Conservation (phyloP, 129 eudicot species). For the Ambrosia artemisiifolia region DNA sequence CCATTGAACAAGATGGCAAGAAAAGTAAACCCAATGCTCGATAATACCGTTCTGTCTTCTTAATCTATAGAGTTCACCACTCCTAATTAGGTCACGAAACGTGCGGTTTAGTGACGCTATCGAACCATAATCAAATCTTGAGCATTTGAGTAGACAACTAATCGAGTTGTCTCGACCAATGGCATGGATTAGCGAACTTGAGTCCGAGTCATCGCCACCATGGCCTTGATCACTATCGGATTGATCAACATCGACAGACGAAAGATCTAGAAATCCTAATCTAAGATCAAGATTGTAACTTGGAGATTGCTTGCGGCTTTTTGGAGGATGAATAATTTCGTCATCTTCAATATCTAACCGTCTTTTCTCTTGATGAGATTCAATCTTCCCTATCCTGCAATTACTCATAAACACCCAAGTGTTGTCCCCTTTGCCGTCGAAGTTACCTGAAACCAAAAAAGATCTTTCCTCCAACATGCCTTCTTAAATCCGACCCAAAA, state of each 20-base stretch:
- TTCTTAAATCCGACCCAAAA: slow-evolving; percentile 37
- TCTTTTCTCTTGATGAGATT: slow-evolving; percentile 48
- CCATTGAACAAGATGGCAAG: slow-evolving; percentile 81
- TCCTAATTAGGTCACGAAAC: slow-evolving; percentile 58
- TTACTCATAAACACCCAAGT: slow-evolving; percentile 65
- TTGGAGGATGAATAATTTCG: slow-evolving; percentile 29
- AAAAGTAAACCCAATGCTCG: slow-evolving; percentile 92
- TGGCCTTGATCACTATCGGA: slow-evolving; percentile 26
- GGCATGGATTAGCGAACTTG: slow-evolving; percentile 52
- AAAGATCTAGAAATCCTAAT: slow-evolving; percentile 38
- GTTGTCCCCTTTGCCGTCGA: slow-evolving; percentile 42
- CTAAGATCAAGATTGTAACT: slow-evolving; percentile 29
- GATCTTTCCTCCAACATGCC: slow-evolving; percentile 84
- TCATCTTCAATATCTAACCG: slow-evolving; percentile 46
- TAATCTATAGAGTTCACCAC: slow-evolving; percentile 60
- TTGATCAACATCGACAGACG: slow-evolving; percentile 30
- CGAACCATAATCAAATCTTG: slow-evolving; percentile 72
- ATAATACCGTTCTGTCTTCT: slow-evolving; percentile 46
- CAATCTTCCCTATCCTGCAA: slow-evolving; percentile 48
- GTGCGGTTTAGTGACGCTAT: slow-evolving; percentile 63
- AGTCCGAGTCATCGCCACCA: slow-evolving; percentile 35
- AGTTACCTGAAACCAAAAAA: slow-evolving; percentile 60
- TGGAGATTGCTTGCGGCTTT: slow-evolving; percentile 31
- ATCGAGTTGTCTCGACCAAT: slow-evolving; percentile 76
- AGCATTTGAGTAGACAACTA: slow-evolving; percentile 62